phyloP scores from a whole-genome alignment of 148 eudicot genomes.

The Suaeda aralocaspica region DNA sequence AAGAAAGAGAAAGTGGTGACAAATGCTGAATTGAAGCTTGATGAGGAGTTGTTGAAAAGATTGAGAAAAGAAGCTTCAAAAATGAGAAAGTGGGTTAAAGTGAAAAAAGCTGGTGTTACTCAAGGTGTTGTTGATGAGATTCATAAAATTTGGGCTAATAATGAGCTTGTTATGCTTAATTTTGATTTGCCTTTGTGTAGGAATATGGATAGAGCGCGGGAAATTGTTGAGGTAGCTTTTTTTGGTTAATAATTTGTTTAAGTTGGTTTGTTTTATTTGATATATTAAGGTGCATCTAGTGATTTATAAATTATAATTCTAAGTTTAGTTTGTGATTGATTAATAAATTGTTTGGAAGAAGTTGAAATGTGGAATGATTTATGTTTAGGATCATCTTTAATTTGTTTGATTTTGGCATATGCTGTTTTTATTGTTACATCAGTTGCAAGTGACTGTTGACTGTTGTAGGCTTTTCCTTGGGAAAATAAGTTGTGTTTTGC shows the following conservation, averaged over 20 bases:
- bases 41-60: conserved; percentile 58
- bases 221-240: conserved; percentile 98
- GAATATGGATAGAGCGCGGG: conserved; percentile 88
- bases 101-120: conserved; percentile 79
- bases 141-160: conserved; percentile 54
- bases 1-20: conserved; percentile 57
- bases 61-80: conserved; percentile 60
- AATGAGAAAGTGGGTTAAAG: conserved; percentile 83
- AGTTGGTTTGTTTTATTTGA: not conserved
- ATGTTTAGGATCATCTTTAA: not conserved
- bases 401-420: not conserved
- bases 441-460: not conserved
- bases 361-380: not conserved
- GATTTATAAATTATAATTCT: not conserved
- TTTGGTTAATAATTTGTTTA: conserved; percentile 8
- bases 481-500: not conserved
- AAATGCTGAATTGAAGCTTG: conserved; percentile 67
- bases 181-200: conserved; percentile 75
- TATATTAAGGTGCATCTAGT: not conserved
- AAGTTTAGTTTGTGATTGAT: not conserved
- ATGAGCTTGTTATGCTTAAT: conserved; percentile 58
- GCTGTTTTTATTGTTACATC: not conserved
- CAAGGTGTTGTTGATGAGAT: conserved; percentile 67
- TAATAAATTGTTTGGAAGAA: not conserved
- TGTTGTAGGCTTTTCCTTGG: not conserved